A percentile compares a stretch with the other conserved stretches of the same genome.
These are phyloP conservation scores for Bertia moriformis DNA, from an alignment of 2,329 filamentous ascomycete genomes.

Conservation along the genomic window DNA sequence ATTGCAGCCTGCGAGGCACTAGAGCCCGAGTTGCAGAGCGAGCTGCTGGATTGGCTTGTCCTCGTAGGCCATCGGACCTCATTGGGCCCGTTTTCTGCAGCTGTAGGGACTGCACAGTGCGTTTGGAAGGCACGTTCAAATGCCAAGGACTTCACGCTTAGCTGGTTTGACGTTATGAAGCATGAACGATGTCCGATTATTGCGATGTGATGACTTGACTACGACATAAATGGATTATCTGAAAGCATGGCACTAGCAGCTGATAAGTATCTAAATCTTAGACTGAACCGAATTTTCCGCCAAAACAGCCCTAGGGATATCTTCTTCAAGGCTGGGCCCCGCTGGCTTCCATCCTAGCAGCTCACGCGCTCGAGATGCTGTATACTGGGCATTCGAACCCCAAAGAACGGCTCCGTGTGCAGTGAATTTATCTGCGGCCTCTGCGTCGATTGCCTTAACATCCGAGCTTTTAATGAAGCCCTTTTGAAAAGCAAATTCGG, in stretches of 20 bases:
- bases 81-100: background rate
- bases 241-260: too few species aligned
- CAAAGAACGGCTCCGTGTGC: constrained; percentile 31
- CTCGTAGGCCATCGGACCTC: background rate
- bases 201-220: background rate
- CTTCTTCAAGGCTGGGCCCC: constrained; percentile 28
- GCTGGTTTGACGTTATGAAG: background rate
- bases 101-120: background rate
- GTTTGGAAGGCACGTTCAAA: background rate
- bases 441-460: constrained; percentile 14
- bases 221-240: background rate
- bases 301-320: constrained; percentile 13
- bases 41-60: background rate
- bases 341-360: constrained; percentile 38
- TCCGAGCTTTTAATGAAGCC: constrained; percentile 9
- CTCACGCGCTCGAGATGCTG: constrained; percentile 32
- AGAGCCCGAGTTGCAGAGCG: background rate
- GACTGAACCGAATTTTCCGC: too few species aligned
- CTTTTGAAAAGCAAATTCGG: constrained; percentile 10
- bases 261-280: too few species aligned
- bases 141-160: background rate
- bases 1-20: constrained; percentile 23
- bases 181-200: background rate
- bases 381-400: constrained; percentile 40
- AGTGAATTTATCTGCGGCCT: constrained; percentile 26